Evolutionary conservation across 2,329 filamentous ascomycete genomes (phyloP).

Genomic region (Pseudogymnoascus sp.): DNA sequence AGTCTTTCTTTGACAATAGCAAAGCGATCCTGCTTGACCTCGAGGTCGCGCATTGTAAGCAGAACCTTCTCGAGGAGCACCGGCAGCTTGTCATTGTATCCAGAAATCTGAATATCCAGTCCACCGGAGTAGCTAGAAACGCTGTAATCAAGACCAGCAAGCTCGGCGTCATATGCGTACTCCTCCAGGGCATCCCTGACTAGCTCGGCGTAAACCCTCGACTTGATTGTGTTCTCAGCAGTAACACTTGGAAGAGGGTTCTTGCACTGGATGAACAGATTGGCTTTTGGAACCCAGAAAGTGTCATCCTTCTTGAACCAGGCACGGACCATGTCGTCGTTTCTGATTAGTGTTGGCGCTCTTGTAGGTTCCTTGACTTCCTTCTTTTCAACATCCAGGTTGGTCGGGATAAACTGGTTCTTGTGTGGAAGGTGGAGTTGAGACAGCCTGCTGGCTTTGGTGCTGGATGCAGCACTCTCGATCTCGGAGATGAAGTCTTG

Average conservation of each 20-base stretch:
- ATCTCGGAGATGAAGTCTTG: constrained; percentile 66
- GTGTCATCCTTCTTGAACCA: constrained; percentile 99
- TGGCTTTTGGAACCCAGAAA: constrained; percentile 96
- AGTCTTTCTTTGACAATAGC: constrained; percentile 84
- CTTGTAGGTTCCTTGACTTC: constrained; percentile 69
- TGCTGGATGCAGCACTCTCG: constrained; percentile 51
- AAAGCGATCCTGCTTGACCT: constrained; percentile 81
- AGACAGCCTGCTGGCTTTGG: constrained; percentile 51
- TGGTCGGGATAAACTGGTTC: constrained; percentile 92
- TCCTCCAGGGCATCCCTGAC: constrained; percentile 84
- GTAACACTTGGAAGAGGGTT: constrained; percentile 74
- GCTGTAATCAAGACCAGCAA: constrained; percentile 79
- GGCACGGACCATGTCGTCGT: constrained; percentile 69
- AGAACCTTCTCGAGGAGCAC: constrained; percentile 87
- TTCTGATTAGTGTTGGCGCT: constrained; percentile 73
- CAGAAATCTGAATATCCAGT: constrained; percentile 69
- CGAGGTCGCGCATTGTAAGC: constrained; percentile 72
- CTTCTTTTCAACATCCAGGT: constrained; percentile 91
- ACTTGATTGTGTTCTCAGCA: constrained; percentile 69
- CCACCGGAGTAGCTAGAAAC: constrained; percentile 67
- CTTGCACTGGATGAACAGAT: constrained; percentile 70
- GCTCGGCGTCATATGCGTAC: constrained; percentile 91
- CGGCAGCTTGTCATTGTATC: constrained; percentile 93
- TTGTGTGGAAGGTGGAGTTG: constrained; percentile 80
- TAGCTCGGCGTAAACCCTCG: constrained; percentile 73